phyloP scores from a whole-genome alignment of 2,329 filamentous ascomycete genomes.

The Pseudopyrenochaeta lycopersici region DNA sequence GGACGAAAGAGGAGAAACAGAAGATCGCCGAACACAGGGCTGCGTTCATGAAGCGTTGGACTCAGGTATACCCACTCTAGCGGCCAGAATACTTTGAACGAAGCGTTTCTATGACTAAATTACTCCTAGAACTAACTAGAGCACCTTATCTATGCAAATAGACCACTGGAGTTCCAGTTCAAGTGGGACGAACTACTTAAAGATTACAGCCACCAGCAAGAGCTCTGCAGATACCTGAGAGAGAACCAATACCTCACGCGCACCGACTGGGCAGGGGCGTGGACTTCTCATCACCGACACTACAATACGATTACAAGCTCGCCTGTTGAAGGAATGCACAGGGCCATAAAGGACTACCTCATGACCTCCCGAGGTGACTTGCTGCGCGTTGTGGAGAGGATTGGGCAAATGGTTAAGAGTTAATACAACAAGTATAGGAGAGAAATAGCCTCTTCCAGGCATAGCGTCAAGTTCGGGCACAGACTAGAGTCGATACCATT shows the following conservation, averaged over 20 bases:
- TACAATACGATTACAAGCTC: slow-evolving; percentile 17
- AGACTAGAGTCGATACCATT: slow-evolving; percentile 10
- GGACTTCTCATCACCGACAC: slow-evolving; percentile 14
- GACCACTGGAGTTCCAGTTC: slow-evolving; percentile 12
- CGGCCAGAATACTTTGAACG: background rate
- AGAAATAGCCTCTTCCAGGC: slow-evolving; percentile 15
- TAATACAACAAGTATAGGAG: slow-evolving; percentile 16
- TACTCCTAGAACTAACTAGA: slow-evolving; percentile 2
- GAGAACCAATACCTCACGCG: slow-evolving; percentile 13
- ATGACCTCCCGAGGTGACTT: slow-evolving; percentile 18
- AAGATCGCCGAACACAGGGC: slow-evolving; percentile 11
- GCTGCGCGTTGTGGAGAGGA: slow-evolving; percentile 9
- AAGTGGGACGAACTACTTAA: slow-evolving; percentile 16
- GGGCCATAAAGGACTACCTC: slow-evolving; percentile 20
- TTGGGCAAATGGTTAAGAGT: slow-evolving; percentile 14
- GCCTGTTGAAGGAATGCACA: slow-evolving; percentile 18
- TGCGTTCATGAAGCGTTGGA: slow-evolving; percentile 18
- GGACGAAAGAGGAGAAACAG: slow-evolving; percentile 18
- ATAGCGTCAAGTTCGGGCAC: slow-evolving; percentile 4
- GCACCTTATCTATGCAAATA: slow-evolving; percentile 21
- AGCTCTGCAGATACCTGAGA: slow-evolving; percentile 14
- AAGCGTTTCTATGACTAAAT: no score
- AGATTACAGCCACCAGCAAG: slow-evolving; percentile 12
- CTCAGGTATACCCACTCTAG: slow-evolving; percentile 8
- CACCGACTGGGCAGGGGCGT: slow-evolving; percentile 15